Evolutionary conservation across 176 grass and related monocot species (phyloP).

Genomic region (Musa schizocarpa): DNA sequence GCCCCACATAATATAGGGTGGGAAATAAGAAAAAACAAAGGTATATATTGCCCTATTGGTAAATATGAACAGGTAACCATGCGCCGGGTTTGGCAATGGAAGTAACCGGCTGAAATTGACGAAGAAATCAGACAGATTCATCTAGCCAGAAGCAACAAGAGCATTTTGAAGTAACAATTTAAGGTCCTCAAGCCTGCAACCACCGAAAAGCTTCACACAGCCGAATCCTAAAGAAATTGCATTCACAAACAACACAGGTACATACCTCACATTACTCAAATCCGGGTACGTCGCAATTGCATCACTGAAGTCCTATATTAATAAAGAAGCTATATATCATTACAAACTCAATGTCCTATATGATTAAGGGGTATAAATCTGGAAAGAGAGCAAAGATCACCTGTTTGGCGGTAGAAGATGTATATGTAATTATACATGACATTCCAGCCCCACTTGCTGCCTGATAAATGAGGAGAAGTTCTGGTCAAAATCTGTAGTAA

Average conservation of each 20-base stretch:
- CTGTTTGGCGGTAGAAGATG: conserved; percentile 82
- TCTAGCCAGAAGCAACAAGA: conserved; percentile 52
- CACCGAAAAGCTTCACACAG: conserved; percentile 9
- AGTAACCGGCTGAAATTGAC: background rate
- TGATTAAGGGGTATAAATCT: background rate
- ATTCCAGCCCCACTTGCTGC: conserved; percentile 87
- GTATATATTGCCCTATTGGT: background rate
- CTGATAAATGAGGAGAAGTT: conserved; percentile 30
- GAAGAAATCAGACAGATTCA: conserved; percentile 7
- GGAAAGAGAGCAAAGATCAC: conserved; percentile 28
- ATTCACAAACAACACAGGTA: conserved; percentile 1
- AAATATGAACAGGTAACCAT: background rate
- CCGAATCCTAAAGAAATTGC: background rate
- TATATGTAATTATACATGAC: conserved; percentile 92
- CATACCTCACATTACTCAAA: conserved; percentile 70
- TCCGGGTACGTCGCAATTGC: conserved; percentile 89
- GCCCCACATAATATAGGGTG: no score
- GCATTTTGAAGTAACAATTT: conserved; percentile 70
- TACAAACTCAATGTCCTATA: conserved; percentile 9
- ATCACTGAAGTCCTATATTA: conserved; percentile 64
- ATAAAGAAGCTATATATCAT: background rate
- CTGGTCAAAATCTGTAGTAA: conserved; percentile 12
- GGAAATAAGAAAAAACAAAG: no score
- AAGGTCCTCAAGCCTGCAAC: conserved; percentile 71
- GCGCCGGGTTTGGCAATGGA: background rate